Percentiles rank a stretch among this genome's conserved stretches.
Conservation (phyloP, 805 yeast genomes). For the Wickerhamiella lipophila region DNA sequence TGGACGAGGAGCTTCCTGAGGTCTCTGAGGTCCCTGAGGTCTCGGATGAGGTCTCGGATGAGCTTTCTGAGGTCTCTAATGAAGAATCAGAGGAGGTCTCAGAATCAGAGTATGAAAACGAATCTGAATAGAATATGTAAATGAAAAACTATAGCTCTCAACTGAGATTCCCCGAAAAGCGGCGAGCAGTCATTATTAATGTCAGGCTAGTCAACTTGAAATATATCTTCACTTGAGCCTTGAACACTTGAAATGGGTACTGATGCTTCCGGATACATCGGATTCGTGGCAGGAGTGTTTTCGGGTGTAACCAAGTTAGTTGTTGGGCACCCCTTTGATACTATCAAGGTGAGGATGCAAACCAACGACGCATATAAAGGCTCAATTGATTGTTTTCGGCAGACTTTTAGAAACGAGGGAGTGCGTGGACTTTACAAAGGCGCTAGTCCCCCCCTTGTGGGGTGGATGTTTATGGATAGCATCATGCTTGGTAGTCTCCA, state of each 20-base stretch:
- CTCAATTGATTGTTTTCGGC: slow-evolving; percentile 64
- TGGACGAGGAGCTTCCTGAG: not conserved
- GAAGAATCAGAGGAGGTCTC: not conserved
- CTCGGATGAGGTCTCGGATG: not conserved
- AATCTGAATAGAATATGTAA: not conserved
- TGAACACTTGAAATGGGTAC: not conserved
- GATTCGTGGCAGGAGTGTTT: slow-evolving; percentile 80
- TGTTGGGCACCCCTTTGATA: slow-evolving; percentile 87
- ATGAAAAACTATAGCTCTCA: not conserved
- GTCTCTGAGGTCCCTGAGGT: slow-evolving; percentile 11
- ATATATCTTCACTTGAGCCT: not conserved
- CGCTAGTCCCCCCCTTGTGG: slow-evolving; percentile 82
- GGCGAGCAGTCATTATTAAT: not conserved
- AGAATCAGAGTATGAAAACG: not conserved
- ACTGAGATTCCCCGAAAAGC: not conserved
- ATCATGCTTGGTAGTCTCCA: slow-evolving; percentile 82
- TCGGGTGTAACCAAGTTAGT: slow-evolving; percentile 78
- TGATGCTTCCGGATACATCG: slow-evolving; percentile 27
- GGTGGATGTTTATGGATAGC: slow-evolving; percentile 90
- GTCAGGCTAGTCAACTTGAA: not conserved
- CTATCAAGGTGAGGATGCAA: slow-evolving; percentile 76
- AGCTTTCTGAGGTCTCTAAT: not conserved
- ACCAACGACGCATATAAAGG: slow-evolving; percentile 66
- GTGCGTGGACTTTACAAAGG: slow-evolving; percentile 73
- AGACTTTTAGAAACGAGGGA: slow-evolving; percentile 67